These are phyloP conservation scores for Rhizoctonia solani DNA, from an alignment of 1,284 basidiomycete species.

Conservation along the genomic window DNA sequence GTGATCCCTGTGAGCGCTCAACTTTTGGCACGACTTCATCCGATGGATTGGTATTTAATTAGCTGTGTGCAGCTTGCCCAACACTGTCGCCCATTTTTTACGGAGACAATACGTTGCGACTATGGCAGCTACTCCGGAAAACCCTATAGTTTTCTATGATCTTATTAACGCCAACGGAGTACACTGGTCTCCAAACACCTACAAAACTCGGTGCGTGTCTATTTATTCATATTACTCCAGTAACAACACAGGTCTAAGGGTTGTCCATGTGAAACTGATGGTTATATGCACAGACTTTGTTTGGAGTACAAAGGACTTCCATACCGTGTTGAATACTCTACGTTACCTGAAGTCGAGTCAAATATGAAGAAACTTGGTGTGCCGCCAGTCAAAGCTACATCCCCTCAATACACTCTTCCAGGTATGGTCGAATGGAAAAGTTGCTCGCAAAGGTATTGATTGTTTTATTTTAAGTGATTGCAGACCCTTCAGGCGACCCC, in stretches of 20 bases:
- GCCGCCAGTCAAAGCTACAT: constrained; percentile 47
- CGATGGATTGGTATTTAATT: too few species aligned
- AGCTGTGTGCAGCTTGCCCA: too few species aligned
- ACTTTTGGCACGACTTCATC: too few species aligned
- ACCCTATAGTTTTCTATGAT: constrained; percentile 24
- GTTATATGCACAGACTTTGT: too few species aligned
- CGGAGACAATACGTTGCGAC: too few species aligned
- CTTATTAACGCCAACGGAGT: not conserved
- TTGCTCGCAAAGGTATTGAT: not conserved
- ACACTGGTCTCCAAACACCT: constrained; percentile 6
- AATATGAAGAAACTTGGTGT: constrained; percentile 36
- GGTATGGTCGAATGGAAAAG: not conserved
- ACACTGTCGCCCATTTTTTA: too few species aligned
- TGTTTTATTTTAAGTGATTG: constrained; percentile 23
- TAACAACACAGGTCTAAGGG: too few species aligned
- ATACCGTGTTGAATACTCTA: constrained; percentile 39
- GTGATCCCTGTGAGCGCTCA: too few species aligned
- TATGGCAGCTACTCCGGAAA: constrained; percentile 19
- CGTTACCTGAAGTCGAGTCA: constrained; percentile 39
- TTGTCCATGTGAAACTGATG: too few species aligned
- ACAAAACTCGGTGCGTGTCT: constrained; percentile 17
- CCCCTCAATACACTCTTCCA: constrained; percentile 24
- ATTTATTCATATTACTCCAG: not conserved
- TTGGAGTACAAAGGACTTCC: constrained; percentile 41
- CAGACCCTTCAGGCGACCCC: constrained; percentile 34